These are phyloP conservation scores for Albatrellus ellisii DNA, from an alignment of 768 basidiomycete species.

Conservation along the genomic window DNA sequence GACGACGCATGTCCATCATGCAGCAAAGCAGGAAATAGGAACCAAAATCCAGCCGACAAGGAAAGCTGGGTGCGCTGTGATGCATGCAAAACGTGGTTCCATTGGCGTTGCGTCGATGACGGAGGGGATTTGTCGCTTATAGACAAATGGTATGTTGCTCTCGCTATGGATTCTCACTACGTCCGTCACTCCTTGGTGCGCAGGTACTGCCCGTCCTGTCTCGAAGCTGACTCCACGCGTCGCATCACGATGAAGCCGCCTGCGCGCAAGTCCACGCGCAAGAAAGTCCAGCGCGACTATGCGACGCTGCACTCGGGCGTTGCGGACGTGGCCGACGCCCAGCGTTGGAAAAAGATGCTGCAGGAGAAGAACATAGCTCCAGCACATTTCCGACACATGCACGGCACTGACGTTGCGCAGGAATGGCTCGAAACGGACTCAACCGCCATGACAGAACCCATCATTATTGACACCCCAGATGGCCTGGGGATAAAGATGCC, in stretches of 20 bases:
- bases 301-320: slow-evolving; percentile 58
- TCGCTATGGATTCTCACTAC: slow-evolving; percentile 11
- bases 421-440: slow-evolving; percentile 69
- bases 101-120: slow-evolving; percentile 69
- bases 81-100: slow-evolving; percentile 71
- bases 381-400: slow-evolving; percentile 54
- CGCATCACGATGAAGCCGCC: slow-evolving; percentile 65
- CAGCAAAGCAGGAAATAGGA: too few species aligned
- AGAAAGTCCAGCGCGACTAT: slow-evolving; percentile 65
- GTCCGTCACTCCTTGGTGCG: slow-evolving; percentile 1
- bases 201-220: slow-evolving; percentile 64
- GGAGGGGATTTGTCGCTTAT: slow-evolving; percentile 51
- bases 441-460: slow-evolving; percentile 67
- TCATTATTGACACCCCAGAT: slow-evolving; percentile 66
- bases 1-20: too few species aligned
- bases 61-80: slow-evolving; percentile 81
- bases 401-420: slow-evolving; percentile 49
- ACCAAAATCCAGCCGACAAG: too few species aligned
- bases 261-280: slow-evolving; percentile 69
- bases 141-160: slow-evolving; percentile 57
- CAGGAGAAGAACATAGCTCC: slow-evolving; percentile 50
- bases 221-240: slow-evolving; percentile 43
- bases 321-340: slow-evolving; percentile 46
- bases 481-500: slow-evolving; percentile 92
- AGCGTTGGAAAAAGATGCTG: slow-evolving; percentile 53